Base-by-base conservation (phyloP, 371 early-diverging fungal genomes). In the Enteropsectra breve region DNA sequence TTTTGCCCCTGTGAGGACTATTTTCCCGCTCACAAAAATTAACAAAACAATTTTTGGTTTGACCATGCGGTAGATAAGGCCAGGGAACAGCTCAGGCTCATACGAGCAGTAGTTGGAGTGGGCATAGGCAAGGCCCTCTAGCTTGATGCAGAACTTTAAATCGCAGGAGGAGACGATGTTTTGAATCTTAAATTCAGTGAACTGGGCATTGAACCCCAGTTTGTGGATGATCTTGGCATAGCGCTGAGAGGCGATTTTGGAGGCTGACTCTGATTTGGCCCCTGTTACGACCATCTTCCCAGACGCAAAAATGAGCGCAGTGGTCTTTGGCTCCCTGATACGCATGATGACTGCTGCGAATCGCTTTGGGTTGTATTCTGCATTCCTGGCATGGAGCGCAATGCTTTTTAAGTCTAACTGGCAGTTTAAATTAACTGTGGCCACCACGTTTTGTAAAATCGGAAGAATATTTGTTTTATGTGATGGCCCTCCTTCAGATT, bases 341-440 rank as follows among this genome's bases (percentile, higher is more conserved):
- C 99, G 86, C 95, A 97, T 97, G 74, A 99, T 97, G 23, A 99
- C 99, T 64, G 99, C 99, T 66, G 99, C 99, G 81, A 99, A 99
- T 78, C 99, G 92, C 90, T 99, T 99, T 73, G 99, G 99, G 83
- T 99, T 99, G 84, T 99, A 99, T 82, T 99, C 99, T 68, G 99
- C 97, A 82, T 99, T 99, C 75, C 99, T 87, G 24, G 99, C 97
- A 71, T 95, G 93, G 56, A 97, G 84, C 38, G 97, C 99, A 78
- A 99, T 99, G 24, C 90, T 92, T 83, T 97, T 97, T 60, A 99
- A 79, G 80, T 97, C 97, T 70, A 99, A 85, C 64, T 91, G 87
- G 83, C 92, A 92, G 80, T 94, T 95, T 76, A 98, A 83, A 81
- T 98, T 97, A 72, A 98, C 99, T 23, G 99, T 98, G 26, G 99